These are phyloP conservation scores for Geranium incanum DNA, from an alignment of 441 rosid genomes.

Conservation along the genomic window DNA sequence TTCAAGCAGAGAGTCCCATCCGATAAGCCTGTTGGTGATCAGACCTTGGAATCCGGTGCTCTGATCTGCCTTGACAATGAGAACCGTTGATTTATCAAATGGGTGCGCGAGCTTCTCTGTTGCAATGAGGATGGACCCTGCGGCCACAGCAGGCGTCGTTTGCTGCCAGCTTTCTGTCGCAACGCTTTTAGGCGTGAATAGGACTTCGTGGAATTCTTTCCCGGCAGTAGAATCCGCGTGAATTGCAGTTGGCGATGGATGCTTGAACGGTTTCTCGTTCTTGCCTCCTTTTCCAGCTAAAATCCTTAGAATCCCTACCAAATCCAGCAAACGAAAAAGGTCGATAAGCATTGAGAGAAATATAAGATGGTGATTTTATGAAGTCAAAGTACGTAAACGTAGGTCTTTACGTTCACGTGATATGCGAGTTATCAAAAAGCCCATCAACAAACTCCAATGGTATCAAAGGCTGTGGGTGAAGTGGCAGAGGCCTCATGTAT, in stretches of 20 bases:
- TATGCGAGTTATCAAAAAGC: neutral
- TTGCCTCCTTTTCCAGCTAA: constrained; percentile 30
- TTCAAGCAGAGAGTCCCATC: constrained; percentile 60
- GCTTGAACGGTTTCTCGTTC: constrained; percentile 24
- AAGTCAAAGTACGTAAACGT: neutral
- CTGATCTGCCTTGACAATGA: constrained; percentile 54
- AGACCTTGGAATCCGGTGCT: constrained; percentile 64
- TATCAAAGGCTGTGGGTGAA: too few species aligned
- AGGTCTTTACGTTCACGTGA: neutral
- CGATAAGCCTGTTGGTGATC: constrained; percentile 63
- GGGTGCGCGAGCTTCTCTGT: constrained; percentile 53
- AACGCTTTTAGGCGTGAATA: constrained; percentile 30
- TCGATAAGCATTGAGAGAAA: constrained; percentile 1
- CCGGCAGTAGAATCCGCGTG: constrained; percentile 21
- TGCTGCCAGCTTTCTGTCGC: constrained; percentile 26
- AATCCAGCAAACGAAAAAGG: constrained; percentile 11
- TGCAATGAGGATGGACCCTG: constrained; percentile 62
- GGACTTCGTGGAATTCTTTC: constrained; percentile 46
- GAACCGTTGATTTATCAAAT: constrained; percentile 59
- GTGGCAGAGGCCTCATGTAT: too few species aligned
- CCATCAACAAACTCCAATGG: neutral
- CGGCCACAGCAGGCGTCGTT: constrained; percentile 32
- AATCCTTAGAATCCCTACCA: constrained; percentile 46
- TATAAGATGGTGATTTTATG: neutral
- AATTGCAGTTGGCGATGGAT: constrained; percentile 21